Evolutionary conservation across 202 grass and related monocot genomes (phyloP).

Genomic region (Hordeum pubiflorum): DNA sequence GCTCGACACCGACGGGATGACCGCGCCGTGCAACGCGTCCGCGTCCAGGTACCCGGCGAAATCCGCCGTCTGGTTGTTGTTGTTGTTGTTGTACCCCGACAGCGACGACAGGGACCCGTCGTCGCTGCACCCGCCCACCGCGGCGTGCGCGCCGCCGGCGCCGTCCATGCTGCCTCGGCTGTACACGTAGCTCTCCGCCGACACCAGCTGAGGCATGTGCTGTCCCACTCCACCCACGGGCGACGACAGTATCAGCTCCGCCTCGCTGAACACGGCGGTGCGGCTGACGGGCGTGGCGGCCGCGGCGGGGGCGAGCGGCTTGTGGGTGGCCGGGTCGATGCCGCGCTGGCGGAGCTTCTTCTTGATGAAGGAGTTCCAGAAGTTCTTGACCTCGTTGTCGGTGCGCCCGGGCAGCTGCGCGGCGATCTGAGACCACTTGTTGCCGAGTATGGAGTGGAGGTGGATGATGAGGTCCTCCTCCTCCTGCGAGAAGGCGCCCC

Average conservation of each 20-base stretch:
- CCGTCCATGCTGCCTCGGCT: background rate
- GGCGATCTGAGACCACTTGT: slow-evolving; percentile 74
- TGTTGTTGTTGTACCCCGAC: slow-evolving; percentile 14
- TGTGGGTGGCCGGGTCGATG: slow-evolving; percentile 59
- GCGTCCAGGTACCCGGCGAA: slow-evolving; percentile 25
- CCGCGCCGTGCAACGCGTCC: background rate
- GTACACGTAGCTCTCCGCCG: slow-evolving; percentile 34
- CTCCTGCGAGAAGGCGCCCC: slow-evolving; percentile 60
- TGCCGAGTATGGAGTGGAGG: slow-evolving; percentile 54
- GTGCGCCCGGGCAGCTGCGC: slow-evolving; percentile 49
- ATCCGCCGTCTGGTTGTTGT: background rate
- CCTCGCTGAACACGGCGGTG: slow-evolving; percentile 36
- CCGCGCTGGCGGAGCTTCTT: slow-evolving; percentile 58
- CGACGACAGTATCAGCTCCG: slow-evolving; percentile 35
- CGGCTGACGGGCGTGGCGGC: background rate
- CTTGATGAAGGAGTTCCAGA: slow-evolving; percentile 74
- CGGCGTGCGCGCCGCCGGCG: background rate
- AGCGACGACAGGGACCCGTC: slow-evolving; percentile 22
- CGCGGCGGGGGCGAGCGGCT: slow-evolving; percentile 18
- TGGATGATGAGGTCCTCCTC: slow-evolving; percentile 63
- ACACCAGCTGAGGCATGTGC: slow-evolving; percentile 9
- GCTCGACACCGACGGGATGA: slow-evolving; percentile 41
- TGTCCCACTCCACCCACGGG: background rate
- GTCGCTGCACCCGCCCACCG: background rate
- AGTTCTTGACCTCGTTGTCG: slow-evolving; percentile 70